phyloP scores from a whole-genome alignment of 768 basidiomycete species.

The Chiua virens region DNA sequence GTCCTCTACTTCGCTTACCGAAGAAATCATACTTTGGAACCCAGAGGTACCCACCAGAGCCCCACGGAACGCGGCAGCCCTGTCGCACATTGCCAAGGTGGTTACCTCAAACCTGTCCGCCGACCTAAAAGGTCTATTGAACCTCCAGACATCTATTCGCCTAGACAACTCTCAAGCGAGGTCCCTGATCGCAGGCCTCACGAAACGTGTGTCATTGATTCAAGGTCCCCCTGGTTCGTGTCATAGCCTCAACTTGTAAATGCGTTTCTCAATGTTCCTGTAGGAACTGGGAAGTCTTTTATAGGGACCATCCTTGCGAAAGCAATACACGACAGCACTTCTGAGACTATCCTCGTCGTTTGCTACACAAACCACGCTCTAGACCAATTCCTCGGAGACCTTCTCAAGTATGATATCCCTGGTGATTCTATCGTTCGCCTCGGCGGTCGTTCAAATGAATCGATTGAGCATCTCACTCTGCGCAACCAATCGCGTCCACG shows the following conservation, averaged over 20 bases:
- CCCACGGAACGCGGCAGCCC: background rate
- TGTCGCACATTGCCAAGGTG: slow-evolving; percentile 20
- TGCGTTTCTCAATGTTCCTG: background rate
- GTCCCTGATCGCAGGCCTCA: slow-evolving; percentile 50
- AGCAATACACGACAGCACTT: slow-evolving; percentile 46
- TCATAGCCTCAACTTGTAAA: background rate
- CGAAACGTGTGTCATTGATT: slow-evolving; percentile 55
- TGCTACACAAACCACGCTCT: slow-evolving; percentile 76
- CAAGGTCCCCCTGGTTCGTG: slow-evolving; percentile 68
- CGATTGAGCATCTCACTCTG: slow-evolving; percentile 47
- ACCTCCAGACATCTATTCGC: slow-evolving; percentile 35
- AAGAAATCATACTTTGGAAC: slow-evolving; percentile 57
- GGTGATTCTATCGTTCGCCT: slow-evolving; percentile 51
- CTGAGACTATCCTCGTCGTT: slow-evolving; percentile 56
- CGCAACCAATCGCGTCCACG: slow-evolving; percentile 13
- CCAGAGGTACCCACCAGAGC: slow-evolving; percentile 6
- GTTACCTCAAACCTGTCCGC: slow-evolving; percentile 31
- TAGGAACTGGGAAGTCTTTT: slow-evolving; percentile 74
- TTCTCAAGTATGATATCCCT: slow-evolving; percentile 59
- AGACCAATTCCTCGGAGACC: slow-evolving; percentile 63
- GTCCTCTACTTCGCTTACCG: slow-evolving; percentile 41
- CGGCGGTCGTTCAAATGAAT: slow-evolving; percentile 49
- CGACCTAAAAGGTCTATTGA: slow-evolving; percentile 41
- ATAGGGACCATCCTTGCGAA: slow-evolving; percentile 67
- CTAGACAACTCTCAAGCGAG: slow-evolving; percentile 52